Conservation (phyloP, 2,329 filamentous ascomycete genomes). For the Neonectria neomacrospora region DNA sequence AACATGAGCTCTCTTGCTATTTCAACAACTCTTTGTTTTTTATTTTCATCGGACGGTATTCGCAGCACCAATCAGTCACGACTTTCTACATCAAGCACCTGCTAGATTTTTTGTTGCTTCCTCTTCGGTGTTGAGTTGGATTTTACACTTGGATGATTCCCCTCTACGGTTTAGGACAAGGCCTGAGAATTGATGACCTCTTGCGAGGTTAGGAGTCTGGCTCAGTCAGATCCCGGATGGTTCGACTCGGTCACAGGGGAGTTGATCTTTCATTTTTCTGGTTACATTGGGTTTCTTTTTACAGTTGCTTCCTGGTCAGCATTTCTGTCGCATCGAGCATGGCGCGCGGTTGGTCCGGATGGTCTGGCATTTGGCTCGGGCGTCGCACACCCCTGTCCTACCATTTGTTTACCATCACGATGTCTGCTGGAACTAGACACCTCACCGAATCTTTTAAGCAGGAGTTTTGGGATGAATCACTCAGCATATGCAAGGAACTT, state of each 20-base stretch:
- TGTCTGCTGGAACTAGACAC: slow-evolving; percentile 11
- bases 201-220: slow-evolving; percentile 10
- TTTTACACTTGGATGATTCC: slow-evolving; percentile 35
- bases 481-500: slow-evolving; percentile 19
- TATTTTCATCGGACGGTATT: neutral
- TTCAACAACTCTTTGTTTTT: slow-evolving; percentile 6
- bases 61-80: neutral
- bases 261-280: slow-evolving; percentile 7
- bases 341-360: slow-evolving; percentile 22
- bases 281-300: slow-evolving; percentile 13
- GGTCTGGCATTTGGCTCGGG: slow-evolving; percentile 22
- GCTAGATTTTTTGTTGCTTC: slow-evolving; percentile 19
- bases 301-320: slow-evolving; percentile 1
- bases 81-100: slow-evolving; percentile 1
- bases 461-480: slow-evolving; percentile 15
- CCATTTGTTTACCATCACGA: slow-evolving; percentile 18
- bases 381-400: slow-evolving; percentile 16
- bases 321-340: slow-evolving; percentile 27
- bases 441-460: slow-evolving; percentile 16
- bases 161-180: slow-evolving; percentile 16
- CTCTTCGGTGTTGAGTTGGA: slow-evolving; percentile 17
- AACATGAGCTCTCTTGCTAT: neutral
- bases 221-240: slow-evolving; percentile 20
- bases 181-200: slow-evolving; percentile 11
- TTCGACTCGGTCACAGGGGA: slow-evolving; percentile 21